Evolutionary conservation across 2,329 filamentous ascomycete genomes (phyloP).

Genomic region (Orbilia javanica): DNA sequence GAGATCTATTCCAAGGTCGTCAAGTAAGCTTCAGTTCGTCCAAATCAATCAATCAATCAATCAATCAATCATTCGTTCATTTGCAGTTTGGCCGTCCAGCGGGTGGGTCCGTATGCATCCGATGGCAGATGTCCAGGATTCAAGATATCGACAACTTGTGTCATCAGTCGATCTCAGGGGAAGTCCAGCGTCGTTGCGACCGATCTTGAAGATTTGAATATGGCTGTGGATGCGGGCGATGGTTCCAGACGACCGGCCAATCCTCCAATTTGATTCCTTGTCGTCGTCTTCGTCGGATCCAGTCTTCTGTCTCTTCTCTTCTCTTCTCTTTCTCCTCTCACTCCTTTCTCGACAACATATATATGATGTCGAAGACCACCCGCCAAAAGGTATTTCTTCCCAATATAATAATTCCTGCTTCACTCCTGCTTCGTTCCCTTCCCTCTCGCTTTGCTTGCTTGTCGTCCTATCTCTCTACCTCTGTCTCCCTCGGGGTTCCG

Average conservation of each 20-base stretch:
- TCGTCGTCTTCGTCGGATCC: neutral
- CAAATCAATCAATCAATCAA: neutral
- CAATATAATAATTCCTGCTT: neutral
- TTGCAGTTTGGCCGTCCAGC: conserved; percentile 13
- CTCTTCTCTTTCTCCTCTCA: neutral
- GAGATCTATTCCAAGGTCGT: conserved; percentile 40
- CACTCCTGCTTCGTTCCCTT: neutral
- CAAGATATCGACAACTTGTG: neutral
- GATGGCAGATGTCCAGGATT: neutral
- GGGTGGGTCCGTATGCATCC: too few relatives aligned
- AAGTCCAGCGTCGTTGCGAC: neutral
- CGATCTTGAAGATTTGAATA: neutral
- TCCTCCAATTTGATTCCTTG: neutral
- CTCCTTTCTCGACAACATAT: neutral
- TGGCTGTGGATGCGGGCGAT: neutral
- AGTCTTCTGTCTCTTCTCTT: neutral
- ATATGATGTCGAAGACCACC: neutral
- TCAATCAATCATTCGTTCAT: neutral
- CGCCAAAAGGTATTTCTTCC: neutral
- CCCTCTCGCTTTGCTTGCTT: neutral
- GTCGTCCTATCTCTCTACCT: neutral
- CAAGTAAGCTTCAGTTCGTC: conserved; percentile 27
- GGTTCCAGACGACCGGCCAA: neutral
- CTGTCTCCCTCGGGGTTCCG: neutral
- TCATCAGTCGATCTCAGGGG: neutral